A percentile compares a stretch with the other conserved stretches of the same genome.
These are phyloP conservation scores for Colletotrichum endophyticum DNA, from an alignment of 2,329 filamentous ascomycete species.

Conservation along the genomic window DNA sequence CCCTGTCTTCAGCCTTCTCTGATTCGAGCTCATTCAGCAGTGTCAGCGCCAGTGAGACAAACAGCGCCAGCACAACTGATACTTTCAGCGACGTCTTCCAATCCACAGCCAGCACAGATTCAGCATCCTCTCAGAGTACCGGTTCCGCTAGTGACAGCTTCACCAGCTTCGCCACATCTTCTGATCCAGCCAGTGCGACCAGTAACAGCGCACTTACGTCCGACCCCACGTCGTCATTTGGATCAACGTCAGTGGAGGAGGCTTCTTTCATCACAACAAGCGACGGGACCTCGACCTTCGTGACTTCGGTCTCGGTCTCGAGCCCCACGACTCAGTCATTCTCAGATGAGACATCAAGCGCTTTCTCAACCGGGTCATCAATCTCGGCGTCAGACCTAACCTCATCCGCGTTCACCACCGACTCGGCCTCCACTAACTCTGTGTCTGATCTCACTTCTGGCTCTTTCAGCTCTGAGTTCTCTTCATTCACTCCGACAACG, in stretches of 20 bases:
- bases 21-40: neutral
- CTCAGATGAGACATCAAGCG: neutral
- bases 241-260: neutral
- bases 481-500: neutral
- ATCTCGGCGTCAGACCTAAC: neutral
- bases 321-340: neutral
- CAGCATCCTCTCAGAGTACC: neutral
- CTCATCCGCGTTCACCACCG: neutral
- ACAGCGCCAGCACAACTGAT: neutral
- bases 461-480: neutral
- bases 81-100: neutral
- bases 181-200: neutral
- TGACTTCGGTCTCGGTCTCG: neutral
- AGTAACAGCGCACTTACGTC: neutral
- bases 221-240: neutral
- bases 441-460: neutral
- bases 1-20: neutral
- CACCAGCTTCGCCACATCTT: neutral
- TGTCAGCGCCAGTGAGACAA: neutral
- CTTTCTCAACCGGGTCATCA: neutral
- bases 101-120: neutral
- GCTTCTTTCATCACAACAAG: neutral
- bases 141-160: neutral
- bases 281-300: neutral
- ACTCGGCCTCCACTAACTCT: neutral